phyloP scores from a whole-genome alignment of 192 early-diverging fungal genomes.

The Glomus cerebriforme region DNA sequence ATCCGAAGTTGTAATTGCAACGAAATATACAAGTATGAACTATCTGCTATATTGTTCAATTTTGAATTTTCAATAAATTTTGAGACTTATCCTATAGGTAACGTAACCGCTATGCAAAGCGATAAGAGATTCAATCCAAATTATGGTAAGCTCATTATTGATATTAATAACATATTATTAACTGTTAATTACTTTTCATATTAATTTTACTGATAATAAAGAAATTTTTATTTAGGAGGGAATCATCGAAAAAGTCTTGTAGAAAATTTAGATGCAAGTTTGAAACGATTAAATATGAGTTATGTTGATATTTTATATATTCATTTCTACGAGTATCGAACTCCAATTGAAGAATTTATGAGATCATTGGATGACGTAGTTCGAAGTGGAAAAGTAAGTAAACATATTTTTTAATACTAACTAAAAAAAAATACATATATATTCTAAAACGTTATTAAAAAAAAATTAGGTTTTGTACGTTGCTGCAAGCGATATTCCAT shows the following conservation, averaged over 20 bases:
- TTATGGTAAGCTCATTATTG: background rate
- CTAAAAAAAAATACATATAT: no score
- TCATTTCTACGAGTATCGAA: slow-evolving; percentile 53
- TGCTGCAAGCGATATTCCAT: no score
- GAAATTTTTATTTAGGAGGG: slow-evolving; percentile 37
- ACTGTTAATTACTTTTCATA: background rate
- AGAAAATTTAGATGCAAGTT: slow-evolving; percentile 53
- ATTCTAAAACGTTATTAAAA: no score
- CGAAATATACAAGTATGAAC: slow-evolving; percentile 52
- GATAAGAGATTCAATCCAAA: background rate
- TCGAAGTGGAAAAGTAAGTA: slow-evolving; percentile 56
- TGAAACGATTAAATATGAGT: slow-evolving; percentile 53
- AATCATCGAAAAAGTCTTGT: no score
- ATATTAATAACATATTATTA: background rate
- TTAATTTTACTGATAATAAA: no score
- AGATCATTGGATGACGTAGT: no score
- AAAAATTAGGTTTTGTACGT: no score
- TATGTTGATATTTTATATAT: no score
- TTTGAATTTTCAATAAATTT: background rate
- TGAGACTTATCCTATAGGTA: background rate
- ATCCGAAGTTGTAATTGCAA: no score
- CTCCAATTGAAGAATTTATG: no score
- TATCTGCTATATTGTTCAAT: background rate
- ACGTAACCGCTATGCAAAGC: background rate
- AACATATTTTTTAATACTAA: no score